phyloP scores from a whole-genome alignment of 371 early-diverging fungal genomes.

The Syncephalastrum contaminatum region DNA sequence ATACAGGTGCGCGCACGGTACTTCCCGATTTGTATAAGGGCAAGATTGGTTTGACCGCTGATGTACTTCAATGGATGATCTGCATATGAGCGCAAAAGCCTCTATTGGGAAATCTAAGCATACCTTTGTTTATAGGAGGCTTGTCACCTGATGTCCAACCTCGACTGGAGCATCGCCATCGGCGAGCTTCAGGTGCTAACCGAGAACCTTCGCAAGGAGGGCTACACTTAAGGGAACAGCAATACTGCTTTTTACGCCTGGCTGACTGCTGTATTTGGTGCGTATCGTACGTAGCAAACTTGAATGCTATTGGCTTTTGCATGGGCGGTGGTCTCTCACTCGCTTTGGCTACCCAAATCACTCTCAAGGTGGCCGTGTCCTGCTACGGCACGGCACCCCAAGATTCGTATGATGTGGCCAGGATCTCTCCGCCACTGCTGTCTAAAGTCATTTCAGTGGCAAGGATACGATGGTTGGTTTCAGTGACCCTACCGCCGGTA shows the following conservation, averaged over 20 bases:
- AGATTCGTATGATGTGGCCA: conserved; percentile 37
- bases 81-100: background rate
- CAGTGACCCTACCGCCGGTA: conserved; percentile 36
- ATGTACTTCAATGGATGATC: conserved; percentile 21
- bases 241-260: too few species aligned
- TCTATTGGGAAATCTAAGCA: background rate
- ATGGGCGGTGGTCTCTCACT: conserved; percentile 53
- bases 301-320: conserved; percentile 44
- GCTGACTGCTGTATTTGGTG: background rate
- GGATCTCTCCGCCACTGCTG: conserved; percentile 18
- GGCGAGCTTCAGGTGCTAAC: conserved; percentile 28
- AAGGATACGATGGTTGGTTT: conserved; percentile 44
- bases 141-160: conserved; percentile 44
- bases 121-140: conserved; percentile 39
- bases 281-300: conserved; percentile 22
- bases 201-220: too few species aligned
- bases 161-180: conserved; percentile 44
- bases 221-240: too few species aligned
- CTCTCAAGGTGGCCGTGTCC: conserved; percentile 38
- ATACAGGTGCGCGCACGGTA: conserved; percentile 42
- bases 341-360: conserved; percentile 33
- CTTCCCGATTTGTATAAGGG: conserved; percentile 60
- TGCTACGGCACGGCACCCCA: conserved; percentile 45
- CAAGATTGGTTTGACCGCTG: conserved; percentile 47
- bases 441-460: conserved; percentile 32